Evolutionary conservation across 495 filamentous ascomycete species (phyloP), one percentile per base, ranked within the genome.

Genomic region (Aspergillus funiculosus): DNA sequence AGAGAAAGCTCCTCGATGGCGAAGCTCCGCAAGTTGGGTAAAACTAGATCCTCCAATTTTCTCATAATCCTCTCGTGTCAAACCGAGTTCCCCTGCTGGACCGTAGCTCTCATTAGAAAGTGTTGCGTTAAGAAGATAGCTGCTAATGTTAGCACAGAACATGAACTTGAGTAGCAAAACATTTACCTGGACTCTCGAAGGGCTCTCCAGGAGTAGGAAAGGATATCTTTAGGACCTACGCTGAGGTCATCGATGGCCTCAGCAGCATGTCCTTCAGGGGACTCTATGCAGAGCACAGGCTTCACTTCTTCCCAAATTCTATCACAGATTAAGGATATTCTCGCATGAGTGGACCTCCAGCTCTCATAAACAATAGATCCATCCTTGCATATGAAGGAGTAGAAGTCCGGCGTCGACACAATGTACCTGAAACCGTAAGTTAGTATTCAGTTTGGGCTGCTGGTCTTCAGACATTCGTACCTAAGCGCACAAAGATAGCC

Each of bases 201-300:
- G 0, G 87, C 88, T 54, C 92, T 78, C 78, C 94, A 98, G 31
- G 85, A 91, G 57, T 95, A 98, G 22, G 89, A 95, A 34, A 97
- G 68, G 24, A 89, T 71, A 56, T 91, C 87, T 57, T 96, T 95
- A 0, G 89, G 90, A 17, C 74, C 75, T 5, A 81, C 54, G 35
- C 81, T 77, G 0, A 80, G 61, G 2, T 83, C 82, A 41, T 90
- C 84, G 13, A 82, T 55, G 6, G 87, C 81, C 50, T 86, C 78
- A 1, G 87, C 85, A 1, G 86, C 68, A 61, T 90, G 80, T 2
- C 92, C 90, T 61, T 96, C 91, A 0, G 92, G 92, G 8, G 90
- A 90, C 54, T 94, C 91, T 50, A 87, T 79, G 53, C 92, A 98
- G 2, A 98, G 74, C 9, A 90, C 75, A 35, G 80, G 72, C 52